These are phyloP conservation scores for Aspergillus sclerotialis DNA, from an alignment of 2,329 filamentous ascomycete species.

Conservation along the genomic window DNA sequence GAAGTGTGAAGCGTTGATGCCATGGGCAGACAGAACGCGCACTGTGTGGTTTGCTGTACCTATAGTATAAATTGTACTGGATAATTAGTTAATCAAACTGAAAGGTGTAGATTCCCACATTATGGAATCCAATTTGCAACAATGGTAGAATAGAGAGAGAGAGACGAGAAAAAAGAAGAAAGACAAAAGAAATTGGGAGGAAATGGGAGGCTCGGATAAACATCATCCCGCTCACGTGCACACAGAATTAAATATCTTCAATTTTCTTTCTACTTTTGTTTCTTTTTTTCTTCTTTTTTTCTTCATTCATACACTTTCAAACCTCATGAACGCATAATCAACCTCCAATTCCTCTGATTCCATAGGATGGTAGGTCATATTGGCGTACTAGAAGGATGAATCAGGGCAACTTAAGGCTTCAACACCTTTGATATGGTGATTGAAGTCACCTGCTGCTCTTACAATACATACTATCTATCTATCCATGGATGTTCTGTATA, in stretches of 20 bases:
- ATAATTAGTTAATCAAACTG: too few species aligned
- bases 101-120: too few species aligned
- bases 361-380: conserved; percentile 44
- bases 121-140: too few species aligned
- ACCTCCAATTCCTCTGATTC: conserved; percentile 35
- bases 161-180: conserved; percentile 2
- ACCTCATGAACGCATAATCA: conserved; percentile 43
- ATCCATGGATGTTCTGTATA: conserved; percentile 11
- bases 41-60: conserved; percentile 24
- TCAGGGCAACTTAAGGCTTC: conserved; percentile 24
- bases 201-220: neutral
- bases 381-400: conserved; percentile 40
- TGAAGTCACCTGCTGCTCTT: conserved; percentile 33
- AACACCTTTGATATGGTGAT: conserved; percentile 25
- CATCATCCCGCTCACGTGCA: conserved; percentile 7
- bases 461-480: conserved; percentile 24
- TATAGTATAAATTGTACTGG: neutral
- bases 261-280: conserved; percentile 9
- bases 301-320: conserved; percentile 33
- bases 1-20: conserved; percentile 11
- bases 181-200: conserved; percentile 1
- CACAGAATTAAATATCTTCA: conserved; percentile 1
- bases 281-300: conserved; percentile 14
- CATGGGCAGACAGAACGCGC: conserved; percentile 32
- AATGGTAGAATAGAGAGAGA: too few species aligned